A percentile compares a stretch with the other conserved stretches of the same genome.
phyloP scores from a whole-genome alignment of 1,284 basidiomycete genomes.

The Fomitiporia mediterranea region DNA sequence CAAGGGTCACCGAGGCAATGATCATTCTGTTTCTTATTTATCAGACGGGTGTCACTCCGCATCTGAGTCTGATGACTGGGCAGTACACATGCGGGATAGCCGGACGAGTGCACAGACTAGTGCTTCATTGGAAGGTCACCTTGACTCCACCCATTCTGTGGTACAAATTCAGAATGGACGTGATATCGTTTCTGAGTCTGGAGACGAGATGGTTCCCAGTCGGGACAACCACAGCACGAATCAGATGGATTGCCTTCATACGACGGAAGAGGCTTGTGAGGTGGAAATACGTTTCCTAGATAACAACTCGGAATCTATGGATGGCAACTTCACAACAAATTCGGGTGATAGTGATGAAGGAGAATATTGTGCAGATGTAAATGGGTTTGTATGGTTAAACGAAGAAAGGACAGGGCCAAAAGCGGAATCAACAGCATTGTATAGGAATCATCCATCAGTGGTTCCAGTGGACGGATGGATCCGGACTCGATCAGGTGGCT shows the following conservation, averaged over 20 bases:
- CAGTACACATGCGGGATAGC: conserved; percentile 87
- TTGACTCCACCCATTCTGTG: not conserved
- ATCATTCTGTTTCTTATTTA: not conserved
- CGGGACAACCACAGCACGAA: not conserved
- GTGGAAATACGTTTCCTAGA: no score
- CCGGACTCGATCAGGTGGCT: not conserved
- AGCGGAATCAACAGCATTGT: not conserved
- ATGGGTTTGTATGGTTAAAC: no score
- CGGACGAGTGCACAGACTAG: not conserved
- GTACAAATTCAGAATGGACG: conserved; percentile 17
- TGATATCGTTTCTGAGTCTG: conserved; percentile 18
- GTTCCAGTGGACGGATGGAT: not conserved
- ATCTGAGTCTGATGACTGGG: conserved; percentile 94
- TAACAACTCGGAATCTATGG: no score
- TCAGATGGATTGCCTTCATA: not conserved
- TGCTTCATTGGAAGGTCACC: conserved; percentile 12
- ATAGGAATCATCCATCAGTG: not conserved
- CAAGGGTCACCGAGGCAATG: not conserved
- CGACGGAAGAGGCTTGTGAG: no score
- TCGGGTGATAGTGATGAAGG: not conserved
- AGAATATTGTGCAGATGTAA: no score
- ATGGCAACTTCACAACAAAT: no score
- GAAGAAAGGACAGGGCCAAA: no score
- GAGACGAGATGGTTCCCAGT: conserved; percentile 3
- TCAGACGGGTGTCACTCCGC: conserved; percentile 88